phyloP scores from a whole-genome alignment of 208 protist genomes.

The Acanthamoeba polyphaga region DNA sequence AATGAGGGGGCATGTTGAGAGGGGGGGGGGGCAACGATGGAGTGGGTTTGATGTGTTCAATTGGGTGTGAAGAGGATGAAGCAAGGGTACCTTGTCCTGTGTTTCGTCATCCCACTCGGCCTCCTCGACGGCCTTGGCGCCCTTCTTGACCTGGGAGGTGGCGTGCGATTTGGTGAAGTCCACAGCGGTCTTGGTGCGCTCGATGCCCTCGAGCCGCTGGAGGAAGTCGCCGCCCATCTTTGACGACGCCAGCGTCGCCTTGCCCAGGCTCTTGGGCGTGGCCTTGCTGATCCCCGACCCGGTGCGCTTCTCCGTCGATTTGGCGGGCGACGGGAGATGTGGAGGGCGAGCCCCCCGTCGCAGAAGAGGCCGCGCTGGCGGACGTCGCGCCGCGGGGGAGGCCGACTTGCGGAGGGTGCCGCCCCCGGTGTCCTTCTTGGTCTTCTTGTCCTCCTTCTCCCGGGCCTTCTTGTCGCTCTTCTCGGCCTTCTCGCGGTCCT shows the following conservation, averaged over 20 bases:
- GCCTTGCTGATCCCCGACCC: constrained; percentile 49
- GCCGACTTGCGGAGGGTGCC: constrained; percentile 11
- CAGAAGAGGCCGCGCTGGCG: background rate
- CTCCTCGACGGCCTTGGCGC: constrained; percentile 50
- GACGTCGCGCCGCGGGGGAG: background rate
- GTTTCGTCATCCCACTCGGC: constrained; percentile 58
- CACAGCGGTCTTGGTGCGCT: constrained; percentile 56
- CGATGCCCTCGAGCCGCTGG: constrained; percentile 48
- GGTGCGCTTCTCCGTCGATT: background rate
- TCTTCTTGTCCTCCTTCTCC: constrained; percentile 41
- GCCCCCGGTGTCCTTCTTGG: constrained; percentile 34
- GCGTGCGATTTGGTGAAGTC: constrained; percentile 66
- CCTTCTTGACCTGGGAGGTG: constrained; percentile 63
- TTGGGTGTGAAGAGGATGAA: background rate
- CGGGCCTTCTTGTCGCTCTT: constrained; percentile 1
- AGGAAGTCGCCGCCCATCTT: constrained; percentile 62
- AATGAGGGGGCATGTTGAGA: too few species aligned
- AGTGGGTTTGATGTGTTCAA: too few species aligned
- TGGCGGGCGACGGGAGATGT: background rate
- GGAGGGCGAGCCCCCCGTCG: background rate
- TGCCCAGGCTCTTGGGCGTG: constrained; percentile 60
- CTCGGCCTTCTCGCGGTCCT: constrained; percentile 7
- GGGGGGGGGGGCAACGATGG: too few species aligned
- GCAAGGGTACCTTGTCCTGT: constrained; percentile 1
- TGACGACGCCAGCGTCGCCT: background rate